Conservation (phyloP, 2,329 filamentous ascomycete species). For the Cryphonectria radicalis region DNA sequence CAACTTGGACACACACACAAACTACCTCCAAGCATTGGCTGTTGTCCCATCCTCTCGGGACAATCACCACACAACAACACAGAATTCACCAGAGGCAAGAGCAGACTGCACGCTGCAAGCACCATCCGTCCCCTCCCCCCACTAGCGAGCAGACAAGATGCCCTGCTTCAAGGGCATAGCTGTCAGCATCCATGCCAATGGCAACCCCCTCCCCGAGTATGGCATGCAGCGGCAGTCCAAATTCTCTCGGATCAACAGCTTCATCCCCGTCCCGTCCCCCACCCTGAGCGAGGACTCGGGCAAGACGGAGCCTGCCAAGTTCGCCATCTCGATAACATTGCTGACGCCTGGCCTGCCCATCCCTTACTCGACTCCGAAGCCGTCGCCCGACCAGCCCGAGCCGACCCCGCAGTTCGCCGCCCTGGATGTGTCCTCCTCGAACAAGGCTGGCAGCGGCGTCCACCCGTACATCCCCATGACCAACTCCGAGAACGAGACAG, state of each 20-base stretch:
- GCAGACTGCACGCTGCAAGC: not conserved
- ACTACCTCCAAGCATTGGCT: slow-evolving; percentile 14
- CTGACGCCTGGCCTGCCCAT: slow-evolving; percentile 87
- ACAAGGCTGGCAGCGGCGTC: slow-evolving; percentile 59
- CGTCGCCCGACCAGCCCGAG: slow-evolving; percentile 74
- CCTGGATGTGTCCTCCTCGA: slow-evolving; percentile 62
- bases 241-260: slow-evolving; percentile 90
- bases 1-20: not conserved
- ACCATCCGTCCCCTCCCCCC: not conserved
- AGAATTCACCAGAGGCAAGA: not conserved
- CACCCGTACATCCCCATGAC: slow-evolving; percentile 91
- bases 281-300: slow-evolving; percentile 72
- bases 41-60: not conserved
- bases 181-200: slow-evolving; percentile 88
- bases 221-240: slow-evolving; percentile 94
- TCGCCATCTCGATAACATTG: slow-evolving; percentile 97
- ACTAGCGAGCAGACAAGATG: slow-evolving; percentile 53
- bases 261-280: slow-evolving; percentile 92
- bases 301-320: slow-evolving; percentile 90
- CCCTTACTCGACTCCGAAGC: slow-evolving; percentile 88
- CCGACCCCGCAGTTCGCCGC: slow-evolving; percentile 84
- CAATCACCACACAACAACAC: not conserved
- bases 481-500: slow-evolving; percentile 91
- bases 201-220: slow-evolving; percentile 84
- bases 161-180: slow-evolving; percentile 99